phyloP scores from a whole-genome alignment of 257 asterid genomes.

The Fraxinus cuspidata region DNA sequence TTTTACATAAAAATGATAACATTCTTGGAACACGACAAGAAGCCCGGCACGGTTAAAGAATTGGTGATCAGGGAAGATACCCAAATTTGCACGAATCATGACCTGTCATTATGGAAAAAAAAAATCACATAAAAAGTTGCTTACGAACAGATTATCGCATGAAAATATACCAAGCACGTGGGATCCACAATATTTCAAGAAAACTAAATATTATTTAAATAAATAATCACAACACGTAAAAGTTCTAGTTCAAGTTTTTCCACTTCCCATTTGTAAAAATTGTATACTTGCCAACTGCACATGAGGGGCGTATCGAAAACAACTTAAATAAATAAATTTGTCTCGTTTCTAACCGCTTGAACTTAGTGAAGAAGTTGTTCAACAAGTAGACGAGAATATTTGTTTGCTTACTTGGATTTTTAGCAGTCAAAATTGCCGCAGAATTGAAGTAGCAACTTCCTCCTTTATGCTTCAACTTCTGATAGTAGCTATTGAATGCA shows the following conservation, averaged over 20 bases:
- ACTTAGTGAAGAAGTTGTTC: neutral
- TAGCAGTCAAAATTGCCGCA: conserved; percentile 58
- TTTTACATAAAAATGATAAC: neutral
- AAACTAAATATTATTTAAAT: too few relatives aligned
- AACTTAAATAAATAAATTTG: neutral
- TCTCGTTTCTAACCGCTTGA: neutral
- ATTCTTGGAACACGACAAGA: neutral
- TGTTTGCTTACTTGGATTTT: conserved; percentile 62
- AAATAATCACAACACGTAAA: too few relatives aligned
- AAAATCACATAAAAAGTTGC: neutral
- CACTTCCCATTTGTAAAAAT: neutral
- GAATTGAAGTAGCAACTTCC: conserved; percentile 69
- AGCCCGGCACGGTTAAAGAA: neutral
- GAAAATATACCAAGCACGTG: neutral
- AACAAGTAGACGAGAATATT: neutral
- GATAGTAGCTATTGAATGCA: conserved; percentile 82
- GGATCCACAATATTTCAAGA: neutral
- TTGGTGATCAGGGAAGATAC: conserved; percentile 35
- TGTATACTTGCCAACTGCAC: neutral
- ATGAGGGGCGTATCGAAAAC: neutral
- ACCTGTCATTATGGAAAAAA: conserved; percentile 40
- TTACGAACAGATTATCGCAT: neutral
- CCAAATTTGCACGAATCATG: conserved; percentile 66
- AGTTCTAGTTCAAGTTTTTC: neutral
- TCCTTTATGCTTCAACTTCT: conserved; percentile 57